Base-by-base conservation (phyloP, 2,329 filamentous ascomycete species). In the Coniochaeta pulveracea region DNA sequence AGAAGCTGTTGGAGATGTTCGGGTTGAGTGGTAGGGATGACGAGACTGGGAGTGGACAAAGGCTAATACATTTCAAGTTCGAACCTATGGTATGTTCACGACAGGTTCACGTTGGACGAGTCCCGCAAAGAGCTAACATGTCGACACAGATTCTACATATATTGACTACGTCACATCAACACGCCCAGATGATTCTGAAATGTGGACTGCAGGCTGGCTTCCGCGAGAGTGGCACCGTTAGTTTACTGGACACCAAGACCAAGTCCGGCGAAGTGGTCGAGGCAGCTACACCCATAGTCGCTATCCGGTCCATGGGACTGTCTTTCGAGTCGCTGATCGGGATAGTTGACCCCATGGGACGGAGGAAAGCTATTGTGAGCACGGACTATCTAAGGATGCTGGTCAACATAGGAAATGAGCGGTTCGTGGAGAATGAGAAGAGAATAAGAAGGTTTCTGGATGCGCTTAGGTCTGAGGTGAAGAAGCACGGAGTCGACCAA, bases 221-320 rank as follows among this genome's bases (percentile, higher is more conserved):
- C 51, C 77, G 89, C 10, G 89, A 96, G 58, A 91, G 82, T 38
- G 89, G 89, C 12, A 80, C 89, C 32, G 68, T 93, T 37, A 84
- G 80, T 47, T 51, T 85, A 29, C 54, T 56, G 1, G 45, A 50
- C 2, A 34, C 31, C 17, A 32, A 18, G 12, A 34, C 46, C 3
- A 51, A 53, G 10, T 54, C 56, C 12, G 21, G n/a, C 10, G 17
- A 16, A 17, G 14, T 15, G 16, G 26, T 16, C 15, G 53, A 58
- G 3, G 40, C 54, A 1, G 44, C 54, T 4, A 69, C 52, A 12
- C 85, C 85, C 2, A 82, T 94, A 54, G 83, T 95, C 3, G 89
- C 82, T 3, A 74, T 96, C 19, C 76, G 89, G 12, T 88, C 84
- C 5, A 82, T 84, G 54, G 88, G 88, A 0, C 65, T 95, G 2